Evolutionary conservation across 306 rosid species (phyloP), one percentile per base, ranked within the genome.

Genomic region (Prunus salicina): DNA sequence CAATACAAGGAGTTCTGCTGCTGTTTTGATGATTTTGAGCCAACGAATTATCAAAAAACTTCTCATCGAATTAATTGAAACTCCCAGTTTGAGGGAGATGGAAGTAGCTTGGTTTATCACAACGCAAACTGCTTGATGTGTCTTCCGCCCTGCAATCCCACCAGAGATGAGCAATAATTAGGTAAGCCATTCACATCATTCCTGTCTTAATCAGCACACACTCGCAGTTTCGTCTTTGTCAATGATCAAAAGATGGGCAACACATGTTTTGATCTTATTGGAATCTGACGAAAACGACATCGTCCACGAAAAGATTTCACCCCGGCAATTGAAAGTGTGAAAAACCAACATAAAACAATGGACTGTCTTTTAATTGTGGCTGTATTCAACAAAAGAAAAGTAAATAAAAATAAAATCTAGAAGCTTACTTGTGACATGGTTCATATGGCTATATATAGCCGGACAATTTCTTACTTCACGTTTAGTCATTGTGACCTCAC

Each of bases 401-500:
- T 38, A 62, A 27, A 0, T 38, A 28, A 1, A 1, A 28, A 4
- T n/a, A 63, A 14, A 41, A 64, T 64, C 69, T 64, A 38, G 55
- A 38, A 34, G 15, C 3, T 18, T 18, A 32, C 30, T 62, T 50
- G 50, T 10, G 14, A n/a, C 4, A 45, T 45, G 38, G 79, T 12
- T 19, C 25, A 60, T 25, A 13, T 38, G 9, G 9, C 9, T 38
- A 38, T 6, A 7, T 5, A 12, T 20, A n/a, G 28, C 28, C 18
- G 10, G 4, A 27, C 41, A 3, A 25, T 27, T 8, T 55, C 75
- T 75, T 81, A 76, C 77, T 30, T 75, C 83, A 80, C 68, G 60
- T 49, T 10, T 69, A 7, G 76, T 80, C 83, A 80, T 41, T 13
- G 43, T 75, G 72, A 80, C 80, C 72, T 74, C 83, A 80, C 76